Conservation (phyloP, 495 filamentous ascomycete species). For the Poronia punctata region DNA sequence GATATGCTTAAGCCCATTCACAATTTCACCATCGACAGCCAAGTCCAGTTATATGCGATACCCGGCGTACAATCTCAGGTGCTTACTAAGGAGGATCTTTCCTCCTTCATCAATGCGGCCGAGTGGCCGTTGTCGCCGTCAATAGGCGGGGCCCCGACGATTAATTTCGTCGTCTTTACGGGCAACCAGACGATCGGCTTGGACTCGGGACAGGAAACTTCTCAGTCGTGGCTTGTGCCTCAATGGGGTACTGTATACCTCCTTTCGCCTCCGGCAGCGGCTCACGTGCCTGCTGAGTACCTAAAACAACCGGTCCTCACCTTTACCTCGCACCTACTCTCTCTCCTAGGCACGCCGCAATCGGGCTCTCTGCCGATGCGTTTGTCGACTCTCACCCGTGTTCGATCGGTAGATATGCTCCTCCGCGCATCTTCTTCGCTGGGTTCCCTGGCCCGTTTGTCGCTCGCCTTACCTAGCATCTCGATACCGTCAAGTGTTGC, state of each 20-base stretch:
- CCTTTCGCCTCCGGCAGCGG: slow-evolving; percentile 50
- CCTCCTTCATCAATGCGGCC: slow-evolving; percentile 92
- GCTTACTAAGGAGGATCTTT: slow-evolving; percentile 78
- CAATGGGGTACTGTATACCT: slow-evolving; percentile 95
- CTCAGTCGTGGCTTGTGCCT: slow-evolving; percentile 86
- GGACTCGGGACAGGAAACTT: slow-evolving; percentile 45
- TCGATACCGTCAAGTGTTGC: slow-evolving; percentile 84
- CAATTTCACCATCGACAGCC: slow-evolving; percentile 95
- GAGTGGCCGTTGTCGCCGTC: slow-evolving; percentile 96
- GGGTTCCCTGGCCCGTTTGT: slow-evolving; percentile 83
- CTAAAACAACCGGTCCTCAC: slow-evolving; percentile 76
- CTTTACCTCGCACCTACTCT: slow-evolving; percentile 87
- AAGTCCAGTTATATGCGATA: slow-evolving; percentile 85
- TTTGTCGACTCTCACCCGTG: slow-evolving; percentile 72
- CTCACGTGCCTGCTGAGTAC: slow-evolving; percentile 36
- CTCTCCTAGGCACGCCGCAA: slow-evolving; percentile 78
- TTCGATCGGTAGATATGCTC: slow-evolving; percentile 78
- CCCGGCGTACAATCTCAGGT: slow-evolving; percentile 64
- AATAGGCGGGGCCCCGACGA: slow-evolving; percentile 83
- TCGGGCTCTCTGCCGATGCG: slow-evolving; percentile 75
- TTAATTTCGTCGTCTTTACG: slow-evolving; percentile 92
- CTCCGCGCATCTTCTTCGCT: slow-evolving; percentile 89
- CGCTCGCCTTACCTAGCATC: slow-evolving; percentile 78
- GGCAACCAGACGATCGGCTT: slow-evolving; percentile 43
- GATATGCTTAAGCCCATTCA: slow-evolving; percentile 72